phyloP scores from a whole-genome alignment of 2,329 filamentous ascomycete genomes.

The Pseudophaeomoniella oleicola region DNA sequence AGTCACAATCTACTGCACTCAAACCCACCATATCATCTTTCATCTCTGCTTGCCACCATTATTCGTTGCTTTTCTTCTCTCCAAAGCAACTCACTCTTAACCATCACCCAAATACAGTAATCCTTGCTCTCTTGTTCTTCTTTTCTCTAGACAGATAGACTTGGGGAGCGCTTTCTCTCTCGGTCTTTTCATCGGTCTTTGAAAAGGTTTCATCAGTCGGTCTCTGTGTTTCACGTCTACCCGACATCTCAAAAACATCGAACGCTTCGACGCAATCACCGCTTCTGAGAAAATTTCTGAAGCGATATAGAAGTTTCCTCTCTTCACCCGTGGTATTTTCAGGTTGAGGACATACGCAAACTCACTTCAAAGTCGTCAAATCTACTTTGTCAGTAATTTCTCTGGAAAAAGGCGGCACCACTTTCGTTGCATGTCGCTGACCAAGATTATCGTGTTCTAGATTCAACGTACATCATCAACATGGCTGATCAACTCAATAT shows the following conservation, averaged over 20 bases:
- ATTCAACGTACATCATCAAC: no score
- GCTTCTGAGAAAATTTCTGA: no score
- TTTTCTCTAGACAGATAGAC: constrained; percentile 2
- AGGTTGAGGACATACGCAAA: no score
- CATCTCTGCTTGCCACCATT: background rate
- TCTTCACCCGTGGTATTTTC: no score
- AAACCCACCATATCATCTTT: background rate
- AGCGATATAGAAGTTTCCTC: no score
- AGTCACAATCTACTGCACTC: constrained; percentile 1
- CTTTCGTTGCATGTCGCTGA: no score
- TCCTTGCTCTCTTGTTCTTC: constrained; percentile 4
- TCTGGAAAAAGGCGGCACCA: no score
- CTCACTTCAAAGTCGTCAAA: no score
- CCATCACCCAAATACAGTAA: background rate
- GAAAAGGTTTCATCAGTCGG: background rate
- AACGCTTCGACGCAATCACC: no score
- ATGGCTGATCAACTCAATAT: constrained; percentile 45
- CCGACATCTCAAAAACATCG: no score
- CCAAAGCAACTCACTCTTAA: constrained; percentile 1
- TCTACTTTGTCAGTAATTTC: no score
- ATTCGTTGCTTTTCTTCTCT: constrained; percentile 1
- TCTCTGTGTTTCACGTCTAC: constrained; percentile 3
- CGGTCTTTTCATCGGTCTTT: background rate
- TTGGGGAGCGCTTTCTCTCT: constrained; percentile 1
- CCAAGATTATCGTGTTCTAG: no score